A percentile compares a stretch with the other conserved stretches of the same genome.
phyloP scores from a whole-genome alignment of 495 filamentous ascomycete genomes.

The Delitschia confertaspora region DNA sequence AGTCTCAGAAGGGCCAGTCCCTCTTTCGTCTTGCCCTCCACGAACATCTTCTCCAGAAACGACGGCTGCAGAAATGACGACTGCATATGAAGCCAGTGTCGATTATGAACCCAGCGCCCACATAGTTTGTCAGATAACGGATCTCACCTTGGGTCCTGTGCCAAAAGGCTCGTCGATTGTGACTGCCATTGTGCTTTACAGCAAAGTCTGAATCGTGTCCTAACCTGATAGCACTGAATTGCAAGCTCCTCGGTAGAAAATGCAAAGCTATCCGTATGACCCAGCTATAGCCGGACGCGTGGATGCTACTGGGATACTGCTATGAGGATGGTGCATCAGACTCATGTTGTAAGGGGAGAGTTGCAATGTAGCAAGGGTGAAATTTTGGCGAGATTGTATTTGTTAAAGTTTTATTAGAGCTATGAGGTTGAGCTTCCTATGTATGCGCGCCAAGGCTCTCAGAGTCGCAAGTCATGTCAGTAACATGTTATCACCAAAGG shows the following conservation, averaged over 20 bases:
- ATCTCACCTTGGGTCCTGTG: constrained; percentile 7
- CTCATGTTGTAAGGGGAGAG: too few relatives aligned
- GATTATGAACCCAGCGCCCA: constrained; percentile 4
- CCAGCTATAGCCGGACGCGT: constrained; percentile 10
- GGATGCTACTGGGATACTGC: constrained; percentile 10
- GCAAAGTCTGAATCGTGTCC: constrained; percentile 2
- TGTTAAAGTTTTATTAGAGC: too few relatives aligned
- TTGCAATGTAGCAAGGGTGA: too few relatives aligned
- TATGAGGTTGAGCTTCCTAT: too few relatives aligned
- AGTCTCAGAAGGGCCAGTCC: not conserved
- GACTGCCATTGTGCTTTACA: constrained; percentile 9
- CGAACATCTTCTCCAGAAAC: constrained; percentile 6
- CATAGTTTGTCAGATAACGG: constrained; percentile 16
- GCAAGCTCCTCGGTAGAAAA: constrained; percentile 6
- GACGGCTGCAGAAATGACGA: constrained; percentile 9
- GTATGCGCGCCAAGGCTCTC: too few relatives aligned
- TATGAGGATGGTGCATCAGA: constrained; percentile 9
- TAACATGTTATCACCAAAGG: too few relatives aligned
- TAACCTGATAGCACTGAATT: constrained; percentile 4
- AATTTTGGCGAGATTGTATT: too few relatives aligned
- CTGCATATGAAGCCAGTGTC: not conserved
- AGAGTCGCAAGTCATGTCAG: too few relatives aligned
- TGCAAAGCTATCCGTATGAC: constrained; percentile 12
- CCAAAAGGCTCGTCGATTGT: constrained; percentile 11
- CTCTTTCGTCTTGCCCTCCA: constrained; percentile 9